Percentiles rank a stretch among this genome's conserved stretches.
These are phyloP conservation scores for Vigna nakashimae DNA, from an alignment of 306 rosid species.

Conservation along the genomic window DNA sequence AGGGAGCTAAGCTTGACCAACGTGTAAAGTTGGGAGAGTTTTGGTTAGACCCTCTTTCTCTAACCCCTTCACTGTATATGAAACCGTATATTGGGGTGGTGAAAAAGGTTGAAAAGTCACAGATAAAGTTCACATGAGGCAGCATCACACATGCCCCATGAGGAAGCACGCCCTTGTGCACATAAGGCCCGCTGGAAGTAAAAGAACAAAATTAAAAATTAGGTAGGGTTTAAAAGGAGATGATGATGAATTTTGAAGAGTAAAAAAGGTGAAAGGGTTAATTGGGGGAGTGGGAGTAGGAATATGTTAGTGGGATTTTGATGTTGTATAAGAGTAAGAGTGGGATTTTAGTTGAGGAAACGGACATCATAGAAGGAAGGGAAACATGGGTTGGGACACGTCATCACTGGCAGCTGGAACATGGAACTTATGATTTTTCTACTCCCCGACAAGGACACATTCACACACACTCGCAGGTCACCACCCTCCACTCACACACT, in stretches of 20 bases:
- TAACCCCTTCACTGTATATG: not conserved
- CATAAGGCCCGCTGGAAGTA: not conserved
- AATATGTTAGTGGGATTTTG: slow-evolving; percentile 1
- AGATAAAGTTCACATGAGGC: not conserved
- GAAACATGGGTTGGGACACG: slow-evolving; percentile 43
- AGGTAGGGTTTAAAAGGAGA: slow-evolving; percentile 1
- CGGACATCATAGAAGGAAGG: no score
- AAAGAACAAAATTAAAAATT: not conserved
- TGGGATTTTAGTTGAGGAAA: slow-evolving; percentile 46
- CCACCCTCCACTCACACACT: slow-evolving; percentile 3
- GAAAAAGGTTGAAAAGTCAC: not conserved
- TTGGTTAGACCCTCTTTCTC: not conserved
- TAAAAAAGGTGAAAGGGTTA: slow-evolving; percentile 7
- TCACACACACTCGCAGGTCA: not conserved
- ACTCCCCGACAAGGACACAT: slow-evolving; percentile 46
- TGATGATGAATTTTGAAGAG: not conserved
- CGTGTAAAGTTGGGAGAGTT: slow-evolving; percentile 24
- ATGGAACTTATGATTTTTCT: slow-evolving; percentile 24
- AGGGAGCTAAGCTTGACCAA: slow-evolving; percentile 21
- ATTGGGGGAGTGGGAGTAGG: slow-evolving; percentile 2
- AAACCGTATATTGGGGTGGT: not conserved
- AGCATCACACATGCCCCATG: not conserved
- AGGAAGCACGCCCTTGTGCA: slow-evolving; percentile 31
- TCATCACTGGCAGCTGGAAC: slow-evolving; percentile 48
- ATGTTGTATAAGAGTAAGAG: not conserved